A percentile compares a stretch with the other conserved stretches of the same genome.
phyloP scores from a whole-genome alignment of 768 basidiomycete species.

The Naganishia antarctica region DNA sequence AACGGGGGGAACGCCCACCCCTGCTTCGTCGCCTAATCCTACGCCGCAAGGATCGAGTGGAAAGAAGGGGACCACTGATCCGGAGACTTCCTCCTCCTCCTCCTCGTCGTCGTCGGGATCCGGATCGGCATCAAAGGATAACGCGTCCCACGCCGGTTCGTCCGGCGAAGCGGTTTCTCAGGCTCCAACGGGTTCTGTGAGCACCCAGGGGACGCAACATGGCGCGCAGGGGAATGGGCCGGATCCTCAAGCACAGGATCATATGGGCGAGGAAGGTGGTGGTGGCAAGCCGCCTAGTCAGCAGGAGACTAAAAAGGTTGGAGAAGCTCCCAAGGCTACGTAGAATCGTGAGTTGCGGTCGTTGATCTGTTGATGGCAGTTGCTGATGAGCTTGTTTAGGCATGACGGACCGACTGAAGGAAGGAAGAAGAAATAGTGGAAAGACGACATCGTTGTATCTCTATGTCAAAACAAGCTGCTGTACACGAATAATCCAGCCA shows the following conservation, averaged over 20 bases:
- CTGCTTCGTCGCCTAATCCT: background rate
- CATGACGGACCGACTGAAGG: too few species aligned
- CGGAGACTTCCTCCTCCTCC: background rate
- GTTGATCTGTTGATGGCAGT: too few species aligned
- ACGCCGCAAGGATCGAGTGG: background rate
- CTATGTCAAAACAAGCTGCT: background rate
- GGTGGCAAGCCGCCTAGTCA: conserved; percentile 8
- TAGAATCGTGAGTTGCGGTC: background rate
- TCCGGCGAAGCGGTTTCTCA: conserved; percentile 10
- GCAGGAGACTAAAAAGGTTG: conserved; percentile 19
- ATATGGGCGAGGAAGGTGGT: conserved; percentile 9
- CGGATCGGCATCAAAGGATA: background rate
- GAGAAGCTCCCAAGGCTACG: conserved; percentile 12
- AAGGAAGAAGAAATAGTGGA: too few species aligned
- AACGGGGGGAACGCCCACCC: background rate
- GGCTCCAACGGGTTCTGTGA: background rate
- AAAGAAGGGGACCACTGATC: too few species aligned
- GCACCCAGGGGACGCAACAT: conserved; percentile 9
- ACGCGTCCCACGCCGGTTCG: background rate
- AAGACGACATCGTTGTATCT: background rate
- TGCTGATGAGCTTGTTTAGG: too few species aligned
- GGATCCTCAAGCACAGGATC: conserved; percentile 3
- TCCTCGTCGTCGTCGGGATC: conserved; percentile 6
- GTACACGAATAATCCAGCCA: too few species aligned
- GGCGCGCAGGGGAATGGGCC: conserved; percentile 19